Base-by-base conservation (phyloP, 371 early-diverging fungal species). In the Saksenaea oblongispora region DNA sequence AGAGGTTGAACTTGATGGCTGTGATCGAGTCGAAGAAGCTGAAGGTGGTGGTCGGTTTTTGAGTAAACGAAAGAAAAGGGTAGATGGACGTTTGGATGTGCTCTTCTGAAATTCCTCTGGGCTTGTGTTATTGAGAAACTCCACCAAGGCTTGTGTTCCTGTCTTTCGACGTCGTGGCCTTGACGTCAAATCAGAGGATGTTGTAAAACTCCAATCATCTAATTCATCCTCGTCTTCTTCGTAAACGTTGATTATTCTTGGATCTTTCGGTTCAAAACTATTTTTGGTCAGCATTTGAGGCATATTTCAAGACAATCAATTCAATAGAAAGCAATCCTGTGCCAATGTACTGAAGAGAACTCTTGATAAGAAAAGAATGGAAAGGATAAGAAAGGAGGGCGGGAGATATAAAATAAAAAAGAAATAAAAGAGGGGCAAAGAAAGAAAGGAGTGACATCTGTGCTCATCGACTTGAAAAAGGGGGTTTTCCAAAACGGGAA, bases 31-130 rank as follows among this genome's bases (percentile, higher is more conserved):
- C 24, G 74, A 64, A 2, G 68, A 58, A 10, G 70, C 63, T 8
- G 70, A 58, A 8, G 61, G 61, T 8, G 66, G 66, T 26, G 58
- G 64, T 18, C 64, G 71, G 22, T 58, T 66, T 27, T 72, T 60
- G 18, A 75, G 74, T 22, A 66, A 53, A 36, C 72, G 67, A 31
- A 70, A 70, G 53, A 77, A 77, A 27, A 72, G 42, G 18, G 64
- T 73, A 4, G 72, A 69, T 44, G 65, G 64, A 31, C 74, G 72
- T 61, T 66, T 66, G 22, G 64, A 61, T 28, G 65, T 64, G 24
- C 27, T 51, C 26, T 70, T 64, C 51, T 74, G 81, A 42, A 80
- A 76, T 51, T 80, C 81, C 65, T 80, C 81, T 37, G 81, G 81
- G 35, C 81, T 75, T 17, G 76, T 80, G 2, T 71, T 79, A 51